Conservation (phyloP, 768 basidiomycete species). For the Cubamyces sp. region DNA sequence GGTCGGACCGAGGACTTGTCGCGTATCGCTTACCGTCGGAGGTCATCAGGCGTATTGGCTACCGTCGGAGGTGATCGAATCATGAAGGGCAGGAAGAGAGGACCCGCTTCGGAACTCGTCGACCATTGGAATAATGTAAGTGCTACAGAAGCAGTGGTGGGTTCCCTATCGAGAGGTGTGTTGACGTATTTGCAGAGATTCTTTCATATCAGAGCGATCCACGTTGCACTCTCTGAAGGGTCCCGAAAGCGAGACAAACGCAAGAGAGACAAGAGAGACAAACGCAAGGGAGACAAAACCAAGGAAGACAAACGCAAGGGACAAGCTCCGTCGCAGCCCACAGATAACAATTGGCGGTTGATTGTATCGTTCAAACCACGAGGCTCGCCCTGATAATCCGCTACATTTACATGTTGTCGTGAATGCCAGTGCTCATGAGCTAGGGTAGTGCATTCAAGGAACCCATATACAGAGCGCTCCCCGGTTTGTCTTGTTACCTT, state of each 20-base stretch:
- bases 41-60: slow-evolving; percentile 31
- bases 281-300: slow-evolving; percentile 3
- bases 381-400: slow-evolving; percentile 4
- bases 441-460: too few species aligned
- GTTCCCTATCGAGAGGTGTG: not conserved
- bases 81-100: slow-evolving; percentile 43
- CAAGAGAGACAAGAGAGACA: too few species aligned
- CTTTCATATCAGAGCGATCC: slow-evolving; percentile 30
- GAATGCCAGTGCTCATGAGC: too few species aligned
- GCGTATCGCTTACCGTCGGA: not conserved
- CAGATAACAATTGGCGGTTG: slow-evolving; percentile 26
- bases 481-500: too few species aligned
- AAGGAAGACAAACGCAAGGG: slow-evolving; percentile 1
- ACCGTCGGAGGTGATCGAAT: slow-evolving; percentile 23
- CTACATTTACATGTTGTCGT: not conserved
- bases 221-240: slow-evolving; percentile 27
- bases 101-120: slow-evolving; percentile 45
- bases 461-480: too few species aligned
- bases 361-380: slow-evolving; percentile 17
- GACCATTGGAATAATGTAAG: slow-evolving; percentile 57
- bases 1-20: not conserved
- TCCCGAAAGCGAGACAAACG: slow-evolving; percentile 3
- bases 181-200: slow-evolving; percentile 23
- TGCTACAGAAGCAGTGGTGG: not conserved
- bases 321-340: slow-evolving; percentile 1